Evolutionary conservation across 148 eudicot genomes (phyloP), one percentile per base, ranked within the genome.

Genomic region (Linanthus parryae): DNA sequence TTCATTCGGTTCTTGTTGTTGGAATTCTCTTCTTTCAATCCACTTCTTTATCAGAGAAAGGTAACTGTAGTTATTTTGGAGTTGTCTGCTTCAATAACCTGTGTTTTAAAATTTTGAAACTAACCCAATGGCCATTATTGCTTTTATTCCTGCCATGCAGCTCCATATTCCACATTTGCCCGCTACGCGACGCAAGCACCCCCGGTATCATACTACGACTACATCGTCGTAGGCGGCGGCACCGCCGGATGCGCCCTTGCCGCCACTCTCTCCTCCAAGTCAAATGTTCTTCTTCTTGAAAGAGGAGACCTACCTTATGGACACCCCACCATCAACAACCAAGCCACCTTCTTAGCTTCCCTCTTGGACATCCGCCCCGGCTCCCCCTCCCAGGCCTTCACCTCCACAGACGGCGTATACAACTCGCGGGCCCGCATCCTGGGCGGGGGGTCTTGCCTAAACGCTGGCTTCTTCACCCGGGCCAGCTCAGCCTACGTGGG

Each of bases 211-310:
- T 62, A 52, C 64, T 81, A 72, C 44, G 90, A 85, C 61, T 88
- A 88, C 83, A 85, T 88, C 28, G 48, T 88, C 11, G 37, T 88
- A 14, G 97, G 97, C 1, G 97, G 94, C 2, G 97, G 97, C 37
- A 82, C 97, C 10, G 70, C 87, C 1, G 94, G 97, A 22, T 88
- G 94, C 22, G 47, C 87, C 1, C 67, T 88, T 37, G 76, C 90
- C 1, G 82, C 97, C 11, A 84, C 90, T 5, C 83, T 88, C 12
- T 88, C 97, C 0, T 21, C 54, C 26, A 48, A 68, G 0, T 71
- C 77, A 31, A 79, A 51, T 1, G 90, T 85, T 4, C 48, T 84
- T 3, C 8, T 88, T 6, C 76, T 88, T 0, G 97, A 88, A 68
- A 46, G 97, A 56, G 97, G 94, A n/a, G 9, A 87, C 76, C 9